phyloP scores from a whole-genome alignment of 148 eudicot species.

The Rhododendron molle region DNA sequence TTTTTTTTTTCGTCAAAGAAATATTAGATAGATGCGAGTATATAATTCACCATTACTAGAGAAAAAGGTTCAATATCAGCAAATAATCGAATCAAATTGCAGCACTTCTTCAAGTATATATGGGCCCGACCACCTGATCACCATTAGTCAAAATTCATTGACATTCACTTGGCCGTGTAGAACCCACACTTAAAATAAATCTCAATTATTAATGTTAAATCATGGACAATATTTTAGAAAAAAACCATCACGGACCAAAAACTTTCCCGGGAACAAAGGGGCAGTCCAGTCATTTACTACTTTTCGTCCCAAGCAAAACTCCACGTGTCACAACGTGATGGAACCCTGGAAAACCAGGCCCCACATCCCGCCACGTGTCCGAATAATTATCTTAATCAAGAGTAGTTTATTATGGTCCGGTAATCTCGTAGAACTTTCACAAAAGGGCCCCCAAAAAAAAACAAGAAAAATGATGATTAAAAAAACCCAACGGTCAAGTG shows the following conservation, averaged over 20 bases:
- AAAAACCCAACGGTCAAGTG: conserved; percentile 1
- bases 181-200: too few species aligned
- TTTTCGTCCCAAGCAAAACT: neutral
- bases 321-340: neutral
- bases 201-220: too few species aligned
- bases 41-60: too few species aligned
- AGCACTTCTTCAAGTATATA: neutral
- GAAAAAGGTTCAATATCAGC: too few species aligned
- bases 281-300: neutral
- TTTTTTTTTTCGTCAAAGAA: too few species aligned
- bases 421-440: neutral
- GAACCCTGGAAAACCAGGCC: neutral
- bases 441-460: neutral
- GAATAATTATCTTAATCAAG: neutral
- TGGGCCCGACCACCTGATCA: neutral
- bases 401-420: neutral
- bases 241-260: neutral
- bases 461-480: neutral
- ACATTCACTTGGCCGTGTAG: neutral
- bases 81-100: neutral
- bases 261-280: neutral
- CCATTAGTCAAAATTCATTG: neutral
- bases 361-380: neutral
- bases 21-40: neutral
- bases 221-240: too few species aligned